Percentiles rank a stretch among this genome's conserved stretches.
Conservation (phyloP, 495 filamentous ascomycete species). For the Penicillium bovifimosum region DNA sequence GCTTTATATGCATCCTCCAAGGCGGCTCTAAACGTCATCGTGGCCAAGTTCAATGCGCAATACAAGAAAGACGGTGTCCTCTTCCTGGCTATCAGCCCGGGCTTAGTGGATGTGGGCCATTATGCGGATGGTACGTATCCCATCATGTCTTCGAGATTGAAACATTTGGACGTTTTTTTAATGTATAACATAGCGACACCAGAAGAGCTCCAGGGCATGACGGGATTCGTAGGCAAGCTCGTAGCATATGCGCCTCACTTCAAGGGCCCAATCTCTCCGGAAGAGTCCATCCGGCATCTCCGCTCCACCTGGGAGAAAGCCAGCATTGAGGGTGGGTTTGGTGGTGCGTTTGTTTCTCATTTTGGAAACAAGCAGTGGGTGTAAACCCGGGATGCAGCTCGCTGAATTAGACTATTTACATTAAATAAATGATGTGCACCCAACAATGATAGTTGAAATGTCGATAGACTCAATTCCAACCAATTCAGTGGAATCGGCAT, state of each 20-base stretch:
- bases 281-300: conserved; percentile 37
- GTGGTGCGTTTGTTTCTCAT: conserved; percentile 51
- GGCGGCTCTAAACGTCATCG: conserved; percentile 39
- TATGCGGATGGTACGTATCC: background rate
- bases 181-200: conserved; percentile 18
- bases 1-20: conserved; percentile 38
- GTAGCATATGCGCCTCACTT: conserved; percentile 43
- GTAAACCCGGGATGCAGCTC: background rate
- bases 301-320: conserved; percentile 36
- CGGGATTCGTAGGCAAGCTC: conserved; percentile 31
- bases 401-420: too few species aligned
- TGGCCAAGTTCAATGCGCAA: conserved; percentile 46
- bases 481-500: too few species aligned
- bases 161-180: background rate
- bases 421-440: too few species aligned
- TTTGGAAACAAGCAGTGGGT: conserved; percentile 49
- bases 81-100: conserved; percentile 47
- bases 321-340: conserved; percentile 44
- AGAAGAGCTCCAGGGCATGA: conserved; percentile 28
- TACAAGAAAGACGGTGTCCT: conserved; percentile 48
- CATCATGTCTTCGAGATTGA: background rate
- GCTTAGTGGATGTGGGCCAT: conserved; percentile 28
- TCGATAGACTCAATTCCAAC: too few species aligned
- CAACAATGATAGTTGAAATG: too few species aligned
- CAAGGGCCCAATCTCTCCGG: conserved; percentile 37